Evolutionary conservation across 2,329 filamentous ascomycete species (phyloP).

Genomic region (Mycosphaerella sp.): DNA sequence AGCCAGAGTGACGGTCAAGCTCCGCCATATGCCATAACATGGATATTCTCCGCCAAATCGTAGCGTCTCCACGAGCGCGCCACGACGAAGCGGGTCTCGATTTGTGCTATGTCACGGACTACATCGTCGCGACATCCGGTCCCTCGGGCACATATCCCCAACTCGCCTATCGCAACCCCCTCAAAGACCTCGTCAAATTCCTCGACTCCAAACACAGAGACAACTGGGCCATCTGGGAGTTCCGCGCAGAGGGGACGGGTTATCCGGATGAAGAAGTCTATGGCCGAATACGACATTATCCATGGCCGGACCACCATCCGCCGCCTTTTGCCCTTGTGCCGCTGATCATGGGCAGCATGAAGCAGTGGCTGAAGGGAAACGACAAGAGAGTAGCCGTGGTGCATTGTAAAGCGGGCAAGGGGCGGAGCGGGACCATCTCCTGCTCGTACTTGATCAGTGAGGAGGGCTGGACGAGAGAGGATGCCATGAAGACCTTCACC

Average conservation of each 20-base stretch:
- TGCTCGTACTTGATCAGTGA: constrained; percentile 89
- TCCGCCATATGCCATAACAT: constrained; percentile 3
- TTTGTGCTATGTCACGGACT: constrained; percentile 88
- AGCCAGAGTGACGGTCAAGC: too few relatives aligned
- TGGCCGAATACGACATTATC: constrained; percentile 78
- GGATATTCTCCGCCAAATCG: constrained; percentile 72
- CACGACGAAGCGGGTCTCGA: constrained; percentile 87
- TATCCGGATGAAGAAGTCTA: constrained; percentile 91
- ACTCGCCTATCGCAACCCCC: constrained; percentile 86
- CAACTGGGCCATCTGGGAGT: constrained; percentile 96
- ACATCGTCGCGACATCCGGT: constrained; percentile 72
- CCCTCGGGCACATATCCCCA: constrained; percentile 85
- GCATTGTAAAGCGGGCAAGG: constrained; percentile 97
- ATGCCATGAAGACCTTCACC: constrained; percentile 64
- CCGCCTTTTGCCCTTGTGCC: constrained; percentile 87
- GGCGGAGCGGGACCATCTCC: constrained; percentile 77
- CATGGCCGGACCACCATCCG: constrained; percentile 95
- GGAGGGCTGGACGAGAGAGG: constrained; percentile 61
- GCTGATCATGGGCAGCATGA: constrained; percentile 85
- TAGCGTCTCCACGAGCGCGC: constrained; percentile 75
- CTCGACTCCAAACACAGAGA: constrained; percentile 76
- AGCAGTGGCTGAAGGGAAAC: constrained; percentile 65
- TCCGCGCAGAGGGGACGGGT: constrained; percentile 90
- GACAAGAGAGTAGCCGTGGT: constrained; percentile 70
- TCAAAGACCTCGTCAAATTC: constrained; percentile 78